A percentile compares a stretch with the other conserved stretches of the same genome.
Conservation (phyloP, 1,284 basidiomycete genomes). For the Mycosarcoma maydis region DNA sequence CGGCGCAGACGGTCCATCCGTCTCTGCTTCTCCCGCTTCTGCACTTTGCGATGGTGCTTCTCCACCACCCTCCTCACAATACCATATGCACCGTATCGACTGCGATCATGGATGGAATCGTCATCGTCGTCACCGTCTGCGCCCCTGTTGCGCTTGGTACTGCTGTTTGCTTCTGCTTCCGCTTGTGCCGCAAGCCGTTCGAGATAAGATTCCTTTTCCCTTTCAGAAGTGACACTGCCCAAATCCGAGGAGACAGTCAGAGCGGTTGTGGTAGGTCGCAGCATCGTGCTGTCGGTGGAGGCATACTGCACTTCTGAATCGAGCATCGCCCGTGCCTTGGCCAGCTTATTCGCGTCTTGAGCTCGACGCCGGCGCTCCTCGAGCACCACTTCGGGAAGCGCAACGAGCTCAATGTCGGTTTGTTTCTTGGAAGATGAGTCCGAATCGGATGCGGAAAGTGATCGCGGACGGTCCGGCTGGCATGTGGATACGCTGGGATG, state of each 20-base stretch:
- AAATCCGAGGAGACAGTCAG: not conserved
- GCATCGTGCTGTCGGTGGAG: not conserved
- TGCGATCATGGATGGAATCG: slow-evolving; percentile 3
- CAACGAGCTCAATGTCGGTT: not conserved
- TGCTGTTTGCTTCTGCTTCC: slow-evolving; percentile 5
- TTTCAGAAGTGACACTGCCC: slow-evolving; percentile 29
- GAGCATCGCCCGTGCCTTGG: slow-evolving; percentile 26
- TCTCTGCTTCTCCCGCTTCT: slow-evolving; percentile 23
- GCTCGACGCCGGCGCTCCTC: slow-evolving; percentile 17
- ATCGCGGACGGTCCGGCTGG: slow-evolving; percentile 3
- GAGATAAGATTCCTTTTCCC: slow-evolving; percentile 23
- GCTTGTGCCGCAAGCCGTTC: slow-evolving; percentile 27
- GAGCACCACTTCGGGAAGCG: not conserved
- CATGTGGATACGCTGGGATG: not conserved
- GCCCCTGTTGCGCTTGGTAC: not conserved
- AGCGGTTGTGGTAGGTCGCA: not conserved
- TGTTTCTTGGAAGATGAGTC: slow-evolving; percentile 4
- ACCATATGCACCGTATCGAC: slow-evolving; percentile 3
- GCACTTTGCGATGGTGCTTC: slow-evolving; percentile 24
- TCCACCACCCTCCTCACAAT: slow-evolving; percentile 28
- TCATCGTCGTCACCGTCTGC: slow-evolving; percentile 15
- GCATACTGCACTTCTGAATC: slow-evolving; percentile 30
- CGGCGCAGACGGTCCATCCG: slow-evolving; percentile 25
- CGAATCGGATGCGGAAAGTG: slow-evolving; percentile 14
- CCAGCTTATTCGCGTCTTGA: slow-evolving; percentile 24